Base-by-base conservation (phyloP, 345 rosid genomes). In the Sisymbrium altissimum region DNA sequence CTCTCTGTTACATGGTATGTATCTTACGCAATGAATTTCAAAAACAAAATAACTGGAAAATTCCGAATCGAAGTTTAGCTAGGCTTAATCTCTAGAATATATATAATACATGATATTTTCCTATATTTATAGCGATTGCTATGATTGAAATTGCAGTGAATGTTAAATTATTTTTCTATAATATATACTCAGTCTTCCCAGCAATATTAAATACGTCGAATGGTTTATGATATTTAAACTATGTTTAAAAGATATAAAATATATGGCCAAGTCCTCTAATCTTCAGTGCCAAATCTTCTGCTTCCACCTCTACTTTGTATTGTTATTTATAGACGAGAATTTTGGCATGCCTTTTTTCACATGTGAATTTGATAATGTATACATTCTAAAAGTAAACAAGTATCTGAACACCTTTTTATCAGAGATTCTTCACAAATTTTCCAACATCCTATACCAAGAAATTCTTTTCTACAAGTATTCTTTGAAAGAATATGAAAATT, bases 351-450 rank as follows among this genome's bases (percentile, higher is more conserved):
- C 4, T 32, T 2, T n/a, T 29, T 64, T 38, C 10, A 14, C 64
- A 54, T 30, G 57, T 64, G 64, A 52, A 29, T 61, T 62, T 64
- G 48, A 54, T 25, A 43, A 32, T 45, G 15, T 44, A 23, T 15
- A 9, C 39, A 55, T n/a, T 66, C 50, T 29, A 17, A 48, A 48
- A 12, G 17, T 49, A 19, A 29, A 39, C 45, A 67, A 25, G 12
- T 49, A 59, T 67, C 55, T 68, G 38, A 29, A 45, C 38, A 59
- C 62, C 62, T 74, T 74, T 74, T 11, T 9, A 33, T 48, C 44
- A 6, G 10, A 66, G 38, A 58, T 59, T 56, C 14, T 41, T 74
- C 39, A 30, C 38, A 40, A 49, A 4, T 8, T 67, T 49, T 13
- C 50, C 62, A 67, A 58, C 62, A 49, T 54, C 46, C 17, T 40